Base-by-base conservation (phyloP, 78 protist species). In the slime mould (Dictyostelium discoideum) region DNA sequence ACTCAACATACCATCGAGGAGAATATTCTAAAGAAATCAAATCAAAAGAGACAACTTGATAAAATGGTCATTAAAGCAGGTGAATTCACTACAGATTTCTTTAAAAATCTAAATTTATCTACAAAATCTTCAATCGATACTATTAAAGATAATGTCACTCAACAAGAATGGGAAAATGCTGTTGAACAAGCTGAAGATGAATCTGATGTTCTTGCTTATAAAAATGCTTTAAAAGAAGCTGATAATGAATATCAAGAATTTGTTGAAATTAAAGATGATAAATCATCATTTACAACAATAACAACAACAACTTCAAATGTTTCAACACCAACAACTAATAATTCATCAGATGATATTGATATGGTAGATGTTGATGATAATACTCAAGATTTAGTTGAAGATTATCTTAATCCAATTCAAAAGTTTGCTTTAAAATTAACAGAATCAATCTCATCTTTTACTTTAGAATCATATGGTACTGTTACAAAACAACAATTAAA, bases 1-100 rank as follows among this genome's bases (percentile, higher is more conserved):
- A 87, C 97, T 2, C 84, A 88, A 85, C 85, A 72, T 10, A 97
- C 99, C 3, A 80, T 98, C 14, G 99, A 99, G 96, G 99, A 98
- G 95, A 98, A 97, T 84, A 98, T 99, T 65, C 81, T 99, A 82
- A 60, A 63, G 50, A 97, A 97, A 84, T 97, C 99, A 14, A 92
- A 85, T 65, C 98, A 98, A 87, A 98, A 98, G 97, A 92, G 97
- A 18, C 92, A 85, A 42, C 87, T 97, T 26, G 97, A 96, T 72
- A 81, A 83, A 48, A 65, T 98, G 44, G 98, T 93, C 80, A 97
- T 97, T 80, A 46, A 76, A 54, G 97, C 60, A 13, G 99, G 98
- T 18, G 83, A 48, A 16, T 98, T 98, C 86, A 96, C 92, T 4
- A 95, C 97, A 10, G 95, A 95, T 54, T 95, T 95, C 32, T 95